These are phyloP conservation scores for Apiotrichum akiyoshidainum DNA, from an alignment of 1,284 basidiomycete genomes.

Conservation along the genomic window DNA sequence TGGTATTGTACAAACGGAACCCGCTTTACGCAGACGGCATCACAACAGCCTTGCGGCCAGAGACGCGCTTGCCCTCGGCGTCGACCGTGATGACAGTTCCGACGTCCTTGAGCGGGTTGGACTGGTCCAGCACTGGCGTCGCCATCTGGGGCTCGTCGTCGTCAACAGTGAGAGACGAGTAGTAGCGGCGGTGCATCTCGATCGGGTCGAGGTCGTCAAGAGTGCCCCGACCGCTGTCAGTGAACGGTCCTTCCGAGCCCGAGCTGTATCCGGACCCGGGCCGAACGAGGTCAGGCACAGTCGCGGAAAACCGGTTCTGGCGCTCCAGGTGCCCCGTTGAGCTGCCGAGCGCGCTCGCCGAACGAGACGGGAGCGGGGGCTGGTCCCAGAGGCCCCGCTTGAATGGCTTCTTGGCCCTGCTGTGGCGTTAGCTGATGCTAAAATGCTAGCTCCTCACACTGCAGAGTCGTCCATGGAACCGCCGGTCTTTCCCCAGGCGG, in stretches of 20 bases:
- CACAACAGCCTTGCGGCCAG: not conserved
- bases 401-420: too few relatives aligned
- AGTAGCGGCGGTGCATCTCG: slow-evolving; percentile 19
- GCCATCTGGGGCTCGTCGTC: not conserved
- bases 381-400: too few relatives aligned
- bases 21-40: not conserved
- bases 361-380: too few relatives aligned
- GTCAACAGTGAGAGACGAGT: slow-evolving; percentile 10
- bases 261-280: not conserved
- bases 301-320: not conserved
- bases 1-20: not conserved
- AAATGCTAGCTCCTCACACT: too few relatives aligned
- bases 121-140: not conserved
- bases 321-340: too few relatives aligned
- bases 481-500: too few relatives aligned
- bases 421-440: too few relatives aligned
- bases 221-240: not conserved
- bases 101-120: not conserved
- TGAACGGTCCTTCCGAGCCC: not conserved
- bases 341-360: too few relatives aligned
- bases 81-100: not conserved
- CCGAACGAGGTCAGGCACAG: not conserved
- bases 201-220: slow-evolving; percentile 8
- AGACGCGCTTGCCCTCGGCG: not conserved
- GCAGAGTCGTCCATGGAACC: too few relatives aligned